Base-by-base conservation (phyloP, 768 basidiomycete genomes). In the Phanerodontia chrysosporium region DNA sequence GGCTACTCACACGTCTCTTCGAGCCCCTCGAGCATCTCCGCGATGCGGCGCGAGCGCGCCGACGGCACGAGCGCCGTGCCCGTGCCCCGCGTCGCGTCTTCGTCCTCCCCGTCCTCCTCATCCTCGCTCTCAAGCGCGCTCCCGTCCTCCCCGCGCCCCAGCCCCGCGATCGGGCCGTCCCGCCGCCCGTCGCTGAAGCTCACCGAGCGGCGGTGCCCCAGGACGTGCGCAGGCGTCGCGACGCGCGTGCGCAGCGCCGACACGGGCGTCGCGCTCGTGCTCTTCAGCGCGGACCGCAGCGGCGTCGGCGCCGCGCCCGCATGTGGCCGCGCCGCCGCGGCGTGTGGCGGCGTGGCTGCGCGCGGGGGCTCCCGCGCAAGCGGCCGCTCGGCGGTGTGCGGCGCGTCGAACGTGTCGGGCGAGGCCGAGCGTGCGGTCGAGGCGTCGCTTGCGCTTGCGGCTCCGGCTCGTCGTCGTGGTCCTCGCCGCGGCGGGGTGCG, bases 111-210 rank as follows among this genome's bases (percentile, higher is more conserved):
- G 2, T 68, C 59, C 4, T 65, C 65, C 39, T 64, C 74, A 29
- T 55, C 70, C 46, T 30, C 52, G 18, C 30, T 49, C 28, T 63
- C 65, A 46, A 72, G 71, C 21, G 24, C 30, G 22, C 49, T 53
- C 22, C 35, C 52, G 32, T 72, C 72, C 36, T 71, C 72, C 51
- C 75, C 76, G 46, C 75, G 67, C 46, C 70, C 73, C 45, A 87
- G 71, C 3, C 87, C 92, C 55, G 77, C 76, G 48, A 97, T 97
- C n/a, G 91, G 93, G 1, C 96, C 95, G 30, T 89, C 87, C 60
- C 82, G 82, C 69, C 86, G 89, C 5, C 97, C 97, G 69, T 99
- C 97, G 25, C 95, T 97, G 75, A 99, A 99, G 71, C 93, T 96
- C 58, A 99, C 96, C 45, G 90, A 93, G 39, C 93, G 81, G n/a